phyloP scores from a whole-genome alignment of 1,284 basidiomycete genomes.

The Ceratobasidium sp. region DNA sequence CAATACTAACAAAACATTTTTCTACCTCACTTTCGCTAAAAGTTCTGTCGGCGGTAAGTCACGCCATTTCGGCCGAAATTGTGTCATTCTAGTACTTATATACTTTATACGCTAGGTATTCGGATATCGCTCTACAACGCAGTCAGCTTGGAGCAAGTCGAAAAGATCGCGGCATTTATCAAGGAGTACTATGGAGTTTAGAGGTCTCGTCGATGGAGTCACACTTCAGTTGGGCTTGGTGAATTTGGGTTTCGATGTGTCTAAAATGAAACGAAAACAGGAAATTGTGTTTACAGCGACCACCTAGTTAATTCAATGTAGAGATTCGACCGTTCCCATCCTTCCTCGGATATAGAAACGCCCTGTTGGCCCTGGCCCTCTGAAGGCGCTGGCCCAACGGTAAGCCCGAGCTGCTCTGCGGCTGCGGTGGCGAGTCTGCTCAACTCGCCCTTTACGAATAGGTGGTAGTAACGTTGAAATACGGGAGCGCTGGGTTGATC shows the following conservation, averaged over 20 bases:
- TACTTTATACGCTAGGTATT: slow-evolving; percentile 67
- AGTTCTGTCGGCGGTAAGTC: slow-evolving; percentile 75
- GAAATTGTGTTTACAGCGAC: slow-evolving; percentile 58
- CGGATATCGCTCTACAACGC: slow-evolving; percentile 97
- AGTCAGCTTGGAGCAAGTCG: slow-evolving; percentile 83
- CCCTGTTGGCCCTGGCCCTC: slow-evolving; percentile 57
- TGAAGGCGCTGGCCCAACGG: slow-evolving; percentile 60
- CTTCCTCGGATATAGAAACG: slow-evolving; percentile 76
- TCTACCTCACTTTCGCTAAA: slow-evolving; percentile 18
- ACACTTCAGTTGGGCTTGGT: background rate
- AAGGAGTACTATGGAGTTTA: slow-evolving; percentile 43
- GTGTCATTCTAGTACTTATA: slow-evolving; percentile 53
- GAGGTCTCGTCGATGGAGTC: background rate
- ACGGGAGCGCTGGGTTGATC: slow-evolving; percentile 57
- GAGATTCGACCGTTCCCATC: slow-evolving; percentile 90
- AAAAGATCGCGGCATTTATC: slow-evolving; percentile 55
- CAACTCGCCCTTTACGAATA: slow-evolving; percentile 88
- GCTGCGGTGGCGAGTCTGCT: slow-evolving; percentile 71
- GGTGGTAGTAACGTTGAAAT: slow-evolving; percentile 93
- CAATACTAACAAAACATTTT: slow-evolving; percentile 2
- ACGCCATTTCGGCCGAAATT: slow-evolving; percentile 51
- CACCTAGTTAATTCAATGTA: slow-evolving; percentile 79
- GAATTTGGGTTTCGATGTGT: background rate
- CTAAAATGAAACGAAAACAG: slow-evolving; percentile 11
- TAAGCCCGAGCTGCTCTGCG: slow-evolving; percentile 69